Evolutionary conservation across 129 eudicot genomes (phyloP), one percentile per base, ranked within the genome.

Genomic region (Chrysanthemum seticuspe): DNA sequence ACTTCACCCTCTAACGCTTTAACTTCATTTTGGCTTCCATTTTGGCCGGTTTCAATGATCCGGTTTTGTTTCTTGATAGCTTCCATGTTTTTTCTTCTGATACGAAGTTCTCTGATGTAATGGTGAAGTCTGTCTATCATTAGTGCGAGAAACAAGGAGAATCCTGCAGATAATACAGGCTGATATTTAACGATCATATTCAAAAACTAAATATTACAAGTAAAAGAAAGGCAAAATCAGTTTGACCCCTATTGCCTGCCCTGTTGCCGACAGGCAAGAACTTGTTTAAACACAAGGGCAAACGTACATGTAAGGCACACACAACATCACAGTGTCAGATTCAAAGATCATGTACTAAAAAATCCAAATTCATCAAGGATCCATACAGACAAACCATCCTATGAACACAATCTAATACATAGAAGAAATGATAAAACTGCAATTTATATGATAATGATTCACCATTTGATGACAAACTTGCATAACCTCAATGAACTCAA

Each of bases 101-200:
- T 71, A 36, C 91, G 85, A 62, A 92, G 92, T 83, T 92, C 98
- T 77, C 98, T 78, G 73, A 92, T 92, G 61, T 92, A 92, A 78
- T 92, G 91, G 82, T 92, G 98, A 40, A 92, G 82, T 61, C 95
- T 83, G 81, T 92, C 98, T 45, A 87, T 85, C 96, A 92, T 83
- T 49, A 92, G 81, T 23, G 85, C 95, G 31, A 92, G 95, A 82
- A 92, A 92, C 64, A 92, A 83, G 51, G 85, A 87, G 70, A 92
- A 92, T 11, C 96, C 98, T 92, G 92, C 83, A 83, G 10, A 23
- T 45, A 45, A 12, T 25, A 6, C 2, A 0, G 57, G 57, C 14
- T 65, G 56, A 44, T 8, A 4, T 71, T 34, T 2, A 6, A 29
- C 48, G n/a, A 3, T 52, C 31, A 54, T 12, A 13, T 50, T 25